Conservation (phyloP, 495 filamentous ascomycete species). For the Lasiosphaeria ovina region DNA sequence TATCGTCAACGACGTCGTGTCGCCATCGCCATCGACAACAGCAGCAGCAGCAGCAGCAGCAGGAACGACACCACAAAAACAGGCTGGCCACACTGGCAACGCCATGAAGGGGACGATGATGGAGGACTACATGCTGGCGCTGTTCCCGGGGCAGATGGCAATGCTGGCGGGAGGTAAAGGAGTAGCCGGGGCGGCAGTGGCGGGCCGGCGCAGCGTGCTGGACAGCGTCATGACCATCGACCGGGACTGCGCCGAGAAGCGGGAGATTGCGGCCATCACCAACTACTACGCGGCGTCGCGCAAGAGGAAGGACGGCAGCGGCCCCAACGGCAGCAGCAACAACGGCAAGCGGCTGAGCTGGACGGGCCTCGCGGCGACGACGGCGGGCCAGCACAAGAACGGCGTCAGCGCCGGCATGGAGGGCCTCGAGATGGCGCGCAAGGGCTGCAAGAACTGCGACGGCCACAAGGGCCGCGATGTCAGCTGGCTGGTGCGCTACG, state of each 20-base stretch:
- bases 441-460: conserved; percentile 25
- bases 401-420: conserved; percentile 27
- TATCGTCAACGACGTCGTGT: conserved; percentile 24
- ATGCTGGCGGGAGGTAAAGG: background rate
- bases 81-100: background rate
- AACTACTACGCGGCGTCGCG: conserved; percentile 26
- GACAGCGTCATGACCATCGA: conserved; percentile 33
- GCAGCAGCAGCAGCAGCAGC: background rate
- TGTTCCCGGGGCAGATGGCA: conserved; percentile 28
- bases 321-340: no score
- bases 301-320: conserved; percentile 15
- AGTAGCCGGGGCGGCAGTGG: no score
- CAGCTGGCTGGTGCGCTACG: conserved; percentile 29
- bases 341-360: conserved; percentile 35
- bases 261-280: conserved; percentile 38
- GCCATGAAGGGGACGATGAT: conserved; percentile 20
- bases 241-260: conserved; percentile 38
- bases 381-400: conserved; percentile 22
- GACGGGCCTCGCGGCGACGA: conserved; percentile 30
- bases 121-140: conserved; percentile 28
- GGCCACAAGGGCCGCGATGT: conserved; percentile 28
- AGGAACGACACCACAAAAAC: background rate
- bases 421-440: conserved; percentile 31
- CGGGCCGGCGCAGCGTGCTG: conserved; percentile 10
- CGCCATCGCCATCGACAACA: background rate